Base-by-base conservation (phyloP, 2,329 filamentous ascomycete species). In the Talaromyces islandicus region DNA sequence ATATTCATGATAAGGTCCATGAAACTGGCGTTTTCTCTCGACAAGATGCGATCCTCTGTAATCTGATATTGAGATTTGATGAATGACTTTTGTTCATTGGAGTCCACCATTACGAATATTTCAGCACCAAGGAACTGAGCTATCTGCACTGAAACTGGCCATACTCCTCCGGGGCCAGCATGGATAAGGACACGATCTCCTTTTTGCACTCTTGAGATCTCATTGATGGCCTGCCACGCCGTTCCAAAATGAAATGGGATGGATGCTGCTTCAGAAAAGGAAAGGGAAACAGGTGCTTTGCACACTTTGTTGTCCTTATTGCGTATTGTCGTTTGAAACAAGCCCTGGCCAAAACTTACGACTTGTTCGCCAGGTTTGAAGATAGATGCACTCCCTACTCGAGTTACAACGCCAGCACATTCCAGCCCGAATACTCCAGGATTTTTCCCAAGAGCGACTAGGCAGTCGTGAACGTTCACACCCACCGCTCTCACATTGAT, bases 181-280 rank as follows among this genome's bases (percentile, higher is more conserved):
- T 67, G 65, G 12, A 67, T 65, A 2, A 67, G 62, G 4, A 67
- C 54, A 14, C 62, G 57, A n/a, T 67, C 60, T 11, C 60, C 62
- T 12, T 25, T 19, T 10, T 55, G 41, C 7, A 64, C 24, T 6
- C 61, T 56, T 11, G 59, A 64, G 25, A 65, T 17, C 14, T 63
- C 32, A 25, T 58, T 12, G 1, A 67, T 12, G 19, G 14, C 29
- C 11, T 53, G 30, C 56, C 56, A 58, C 1, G 55, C 43, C 30
- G 55, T 57, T 1, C 27, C 27, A 35, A 51, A 50, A 10, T 51
- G 25, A 35, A 19, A 7, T 10, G 55, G 41, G 10, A 57, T 38
- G 12, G n/a, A 24, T 10, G 55, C n/a, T 1, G 41, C 55, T 7
- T 56, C 54, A 0, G n/a, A 10, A 30, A 56, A 56, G n/a, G 38